Percentiles rank a stretch among this genome's conserved stretches.
These are phyloP conservation scores for Fusarium fujikuroi DNA, from an alignment of 2,329 filamentous ascomycete species.

Conservation along the genomic window DNA sequence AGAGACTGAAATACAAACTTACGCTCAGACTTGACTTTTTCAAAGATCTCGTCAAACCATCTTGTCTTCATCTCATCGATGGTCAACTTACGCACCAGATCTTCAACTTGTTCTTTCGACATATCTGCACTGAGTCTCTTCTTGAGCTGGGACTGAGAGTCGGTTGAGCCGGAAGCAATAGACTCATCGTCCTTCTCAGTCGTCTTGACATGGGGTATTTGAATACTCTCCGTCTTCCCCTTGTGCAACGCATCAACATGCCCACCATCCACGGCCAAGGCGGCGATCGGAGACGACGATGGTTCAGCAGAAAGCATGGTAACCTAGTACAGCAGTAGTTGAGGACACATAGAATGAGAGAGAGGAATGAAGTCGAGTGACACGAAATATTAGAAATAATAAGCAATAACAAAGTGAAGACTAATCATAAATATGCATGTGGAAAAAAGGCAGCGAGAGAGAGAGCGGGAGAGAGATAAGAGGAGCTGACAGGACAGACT, in stretches of 20 bases:
- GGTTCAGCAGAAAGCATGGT: conserved; percentile 29
- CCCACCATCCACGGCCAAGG: conserved; percentile 15
- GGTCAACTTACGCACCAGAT: conserved; percentile 37
- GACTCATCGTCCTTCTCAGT: conserved; percentile 20
- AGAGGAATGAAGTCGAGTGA: background rate
- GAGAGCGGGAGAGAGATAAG: conserved; percentile 7
- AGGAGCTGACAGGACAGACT: conserved; percentile 8
- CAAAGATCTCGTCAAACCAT: conserved; percentile 44
- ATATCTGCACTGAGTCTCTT: conserved; percentile 40
- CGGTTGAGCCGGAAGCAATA: conserved; percentile 33
- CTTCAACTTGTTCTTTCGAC: conserved; percentile 43
- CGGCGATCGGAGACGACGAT: conserved; percentile 22
- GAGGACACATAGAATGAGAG: conserved; percentile 6
- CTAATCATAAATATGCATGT: conserved; percentile 1
- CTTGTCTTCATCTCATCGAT: conserved; percentile 43
- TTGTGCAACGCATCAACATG: conserved; percentile 14
- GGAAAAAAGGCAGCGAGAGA: conserved; percentile 5
- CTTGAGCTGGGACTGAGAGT: conserved; percentile 29
- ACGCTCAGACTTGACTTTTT: conserved; percentile 45
- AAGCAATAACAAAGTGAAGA: background rate
- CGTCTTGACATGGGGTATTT: conserved; percentile 34
- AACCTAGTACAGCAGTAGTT: conserved; percentile 16
- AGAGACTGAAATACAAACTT: background rate
- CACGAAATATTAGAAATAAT: background rate
- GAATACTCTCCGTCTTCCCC: conserved; percentile 8